Base-by-base conservation (phyloP, 352 stramenopile species). In the Phytophthora quininea region DNA sequence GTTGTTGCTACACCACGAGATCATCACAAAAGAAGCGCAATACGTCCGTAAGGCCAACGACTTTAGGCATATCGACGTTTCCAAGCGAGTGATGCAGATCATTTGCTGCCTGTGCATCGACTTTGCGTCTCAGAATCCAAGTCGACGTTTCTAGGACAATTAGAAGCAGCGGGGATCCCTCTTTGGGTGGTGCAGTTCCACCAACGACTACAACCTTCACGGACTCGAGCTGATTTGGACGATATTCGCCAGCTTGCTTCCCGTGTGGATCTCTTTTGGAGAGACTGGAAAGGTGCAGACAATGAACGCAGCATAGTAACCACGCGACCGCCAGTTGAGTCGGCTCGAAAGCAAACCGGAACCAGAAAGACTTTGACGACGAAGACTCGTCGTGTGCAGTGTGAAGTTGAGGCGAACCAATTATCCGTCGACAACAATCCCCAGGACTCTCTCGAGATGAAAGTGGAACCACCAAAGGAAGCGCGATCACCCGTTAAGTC, bases 71-170 rank as follows among this genome's bases (percentile, higher is more conserved):
- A 31, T 43, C 4, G 67, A 67, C 4, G 61, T 69, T 8, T 62
- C 70, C 9, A 85, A 82, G 37, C 74, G 76, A 12, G 30, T 76
- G 1, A 62, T 85, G 30, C 76, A 82, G 52, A 45, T 82, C 2
- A 54, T 75, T 9, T 84, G 73, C 47, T 84, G 70, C 38, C 19
- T 84, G 15, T 71, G 57, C 38, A 48, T 76, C 0, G 76, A 84
- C 31, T 74, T 66, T 38, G 61, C 65, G 4, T 62, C 74, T 15
- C 64, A 75, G 30, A 57, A 33, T 42, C 12, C 66, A 14, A 62
- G 73, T 62, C 47, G 52, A 1, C 62, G 54, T 1, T 73, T 82
- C 37, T 74, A 4, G 55, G 54, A 14, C 56, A 54, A 1, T 54
- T 85, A 1, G 51, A 69, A 45, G 31, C 49, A 0, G 62, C 64